These are phyloP conservation scores for Viridothelium virens DNA, from an alignment of 495 filamentous ascomycete genomes.

Conservation along the genomic window DNA sequence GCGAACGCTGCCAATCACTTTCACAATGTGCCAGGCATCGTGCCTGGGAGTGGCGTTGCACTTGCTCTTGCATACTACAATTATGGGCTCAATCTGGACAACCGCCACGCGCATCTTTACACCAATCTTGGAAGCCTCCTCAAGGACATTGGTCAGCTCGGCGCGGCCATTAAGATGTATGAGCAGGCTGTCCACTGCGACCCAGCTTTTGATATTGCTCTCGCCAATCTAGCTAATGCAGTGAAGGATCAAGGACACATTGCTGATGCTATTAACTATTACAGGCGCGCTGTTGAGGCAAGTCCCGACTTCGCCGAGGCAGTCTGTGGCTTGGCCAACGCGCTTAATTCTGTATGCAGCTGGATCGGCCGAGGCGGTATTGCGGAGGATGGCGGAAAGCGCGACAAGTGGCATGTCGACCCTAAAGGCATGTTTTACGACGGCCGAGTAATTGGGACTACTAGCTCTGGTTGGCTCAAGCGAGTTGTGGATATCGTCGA, in stretches of 20 bases:
- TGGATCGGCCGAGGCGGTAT: constrained; percentile 90
- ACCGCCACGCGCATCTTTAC: constrained; percentile 92
- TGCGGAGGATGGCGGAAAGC: constrained; percentile 56
- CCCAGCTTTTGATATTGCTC: constrained; percentile 86
- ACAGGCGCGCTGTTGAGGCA: constrained; percentile 77
- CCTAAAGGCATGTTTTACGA: constrained; percentile 78
- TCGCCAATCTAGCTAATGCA: constrained; percentile 95
- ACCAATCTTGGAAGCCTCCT: constrained; percentile 93
- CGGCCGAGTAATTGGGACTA: constrained; percentile 48
- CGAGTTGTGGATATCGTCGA: constrained; percentile 92
- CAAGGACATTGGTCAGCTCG: constrained; percentile 92
- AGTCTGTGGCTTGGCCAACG: constrained; percentile 91
- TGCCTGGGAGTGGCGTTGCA: constrained; percentile 77
- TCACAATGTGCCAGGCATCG: constrained; percentile 63
- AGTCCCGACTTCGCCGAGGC: constrained; percentile 97
- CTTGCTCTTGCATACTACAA: constrained; percentile 91
- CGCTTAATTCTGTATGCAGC: constrained; percentile 92
- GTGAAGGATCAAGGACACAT: constrained; percentile 95
- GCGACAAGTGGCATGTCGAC: constrained; percentile 93
- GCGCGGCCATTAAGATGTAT: constrained; percentile 93
- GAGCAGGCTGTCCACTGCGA: constrained; percentile 90
- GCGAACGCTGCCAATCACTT: constrained; percentile 32
- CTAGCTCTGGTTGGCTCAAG: constrained; percentile 78
- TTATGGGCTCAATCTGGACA: constrained; percentile 79
- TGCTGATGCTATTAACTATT: constrained; percentile 86